These are phyloP conservation scores for Elsinoe australis DNA, from an alignment of 2,329 filamentous ascomycete genomes.

Conservation along the genomic window DNA sequence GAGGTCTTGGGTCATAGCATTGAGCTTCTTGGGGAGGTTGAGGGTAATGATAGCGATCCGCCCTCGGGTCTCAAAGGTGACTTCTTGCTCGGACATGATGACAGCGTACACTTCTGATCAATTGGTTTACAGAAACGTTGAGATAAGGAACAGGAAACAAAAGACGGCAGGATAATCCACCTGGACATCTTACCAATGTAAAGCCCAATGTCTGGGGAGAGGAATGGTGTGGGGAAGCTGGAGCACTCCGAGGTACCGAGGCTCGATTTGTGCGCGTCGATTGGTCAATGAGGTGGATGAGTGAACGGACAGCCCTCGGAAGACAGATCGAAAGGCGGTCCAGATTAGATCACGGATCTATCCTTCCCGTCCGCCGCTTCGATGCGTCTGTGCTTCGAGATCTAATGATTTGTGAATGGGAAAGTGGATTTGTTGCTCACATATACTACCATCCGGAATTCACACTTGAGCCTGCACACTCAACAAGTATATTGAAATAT, in stretches of 20 bases:
- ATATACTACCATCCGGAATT: no score
- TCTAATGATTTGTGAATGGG: conserved; percentile 2
- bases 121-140: not conserved
- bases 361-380: not conserved
- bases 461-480: no score
- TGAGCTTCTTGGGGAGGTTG: conserved; percentile 78
- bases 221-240: not conserved
- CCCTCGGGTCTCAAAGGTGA: conserved; percentile 57
- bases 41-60: conserved; percentile 79
- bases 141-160: not conserved
- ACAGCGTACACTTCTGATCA: not conserved
- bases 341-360: not conserved
- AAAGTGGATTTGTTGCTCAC: no score
- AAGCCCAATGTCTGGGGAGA: no score
- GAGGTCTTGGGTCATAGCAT: conserved; percentile 61
- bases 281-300: conserved; percentile 7
- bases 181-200: no score
- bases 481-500: no score
- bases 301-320: conserved; percentile 6
- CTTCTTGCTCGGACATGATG: conserved; percentile 34
- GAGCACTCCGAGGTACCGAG: not conserved
- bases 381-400: conserved; percentile 1
- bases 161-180: not conserved
- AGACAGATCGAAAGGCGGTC: not conserved
- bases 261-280: not conserved